Evolutionary conservation across 2,329 filamentous ascomycete genomes (phyloP).

Genomic region (Hymenoscyphus scutula): DNA sequence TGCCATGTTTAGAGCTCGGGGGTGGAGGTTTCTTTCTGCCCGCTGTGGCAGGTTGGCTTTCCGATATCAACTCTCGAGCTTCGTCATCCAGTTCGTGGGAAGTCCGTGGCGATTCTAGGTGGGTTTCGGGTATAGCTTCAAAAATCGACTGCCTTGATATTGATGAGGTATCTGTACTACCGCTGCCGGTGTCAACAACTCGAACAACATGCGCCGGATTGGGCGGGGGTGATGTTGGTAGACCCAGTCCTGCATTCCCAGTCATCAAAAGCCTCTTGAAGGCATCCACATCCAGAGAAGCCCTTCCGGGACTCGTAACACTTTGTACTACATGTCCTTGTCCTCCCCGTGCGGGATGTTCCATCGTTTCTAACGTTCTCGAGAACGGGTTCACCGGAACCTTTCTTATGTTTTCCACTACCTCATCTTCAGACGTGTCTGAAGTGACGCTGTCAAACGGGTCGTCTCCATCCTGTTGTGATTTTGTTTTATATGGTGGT

Average conservation of each 20-base stretch:
- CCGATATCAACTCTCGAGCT: conserved; percentile 37
- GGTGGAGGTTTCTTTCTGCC: conserved; percentile 69
- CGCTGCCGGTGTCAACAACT: conserved; percentile 43
- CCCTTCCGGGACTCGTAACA: conserved; percentile 35
- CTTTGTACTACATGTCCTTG: conserved; percentile 19
- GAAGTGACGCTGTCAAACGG: conserved; percentile 37
- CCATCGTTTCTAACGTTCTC: conserved; percentile 52
- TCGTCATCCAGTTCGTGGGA: conserved; percentile 58
- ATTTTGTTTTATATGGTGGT: conserved; percentile 28
- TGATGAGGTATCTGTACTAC: conserved; percentile 56
- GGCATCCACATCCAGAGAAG: conserved; percentile 70
- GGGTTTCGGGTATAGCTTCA: conserved; percentile 46
- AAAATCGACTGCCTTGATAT: conserved; percentile 58
- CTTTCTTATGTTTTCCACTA: conserved; percentile 21
- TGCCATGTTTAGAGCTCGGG: conserved; percentile 76
- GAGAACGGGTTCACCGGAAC: conserved; percentile 55
- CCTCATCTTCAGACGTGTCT: conserved; percentile 32
- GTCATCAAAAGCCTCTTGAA: conserved; percentile 77
- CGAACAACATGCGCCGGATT: conserved; percentile 30
- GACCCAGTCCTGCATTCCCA: conserved; percentile 51
- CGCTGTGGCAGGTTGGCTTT: conserved; percentile 33
- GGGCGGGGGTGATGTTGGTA: conserved; percentile 32
- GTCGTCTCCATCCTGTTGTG: conserved; percentile 36
- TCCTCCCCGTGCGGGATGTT: conserved; percentile 36
- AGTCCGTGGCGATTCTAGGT: conserved; percentile 51